phyloP scores from a whole-genome alignment of 2,329 filamentous ascomycete species.

The Alternaria atra region DNA sequence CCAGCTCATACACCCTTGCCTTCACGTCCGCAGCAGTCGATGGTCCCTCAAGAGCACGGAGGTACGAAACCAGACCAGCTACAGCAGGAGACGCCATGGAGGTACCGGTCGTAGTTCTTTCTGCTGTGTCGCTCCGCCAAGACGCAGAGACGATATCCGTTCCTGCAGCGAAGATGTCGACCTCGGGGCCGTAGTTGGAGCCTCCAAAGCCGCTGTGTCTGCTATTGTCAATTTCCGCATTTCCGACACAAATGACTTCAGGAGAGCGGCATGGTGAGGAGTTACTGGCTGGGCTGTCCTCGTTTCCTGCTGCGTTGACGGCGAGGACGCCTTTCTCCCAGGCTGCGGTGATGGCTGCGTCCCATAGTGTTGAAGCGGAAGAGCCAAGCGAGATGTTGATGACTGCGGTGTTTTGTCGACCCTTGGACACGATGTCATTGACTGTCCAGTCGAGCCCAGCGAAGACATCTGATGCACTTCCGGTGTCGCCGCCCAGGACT shows the following conservation, averaged over 20 bases:
- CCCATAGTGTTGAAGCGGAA: constrained; percentile 37
- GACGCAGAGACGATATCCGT: constrained; percentile 58
- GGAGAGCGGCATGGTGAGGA: constrained; percentile 47
- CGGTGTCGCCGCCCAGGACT: constrained; percentile 32
- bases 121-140: constrained; percentile 52
- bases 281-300: constrained; percentile 33
- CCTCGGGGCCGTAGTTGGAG: constrained; percentile 50
- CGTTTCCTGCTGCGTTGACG: constrained; percentile 50
- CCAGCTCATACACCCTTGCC: constrained; percentile 35
- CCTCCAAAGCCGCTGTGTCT: constrained; percentile 22
- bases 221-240: constrained; percentile 36
- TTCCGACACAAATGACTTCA: constrained; percentile 50
- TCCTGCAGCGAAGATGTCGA: constrained; percentile 52
- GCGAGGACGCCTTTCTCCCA: constrained; percentile 46
- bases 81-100: constrained; percentile 75
- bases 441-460: constrained; percentile 46
- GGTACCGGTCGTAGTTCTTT: constrained; percentile 64
- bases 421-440: constrained; percentile 44
- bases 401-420: constrained; percentile 40
- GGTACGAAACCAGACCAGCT: constrained; percentile 72
- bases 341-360: constrained; percentile 46
- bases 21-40: constrained; percentile 31
- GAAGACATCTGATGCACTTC: constrained; percentile 38
- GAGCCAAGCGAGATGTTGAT: constrained; percentile 53
- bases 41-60: constrained; percentile 62